Base-by-base conservation (phyloP, 257 asterid genomes). In the Fraxinus quadrangulata region DNA sequence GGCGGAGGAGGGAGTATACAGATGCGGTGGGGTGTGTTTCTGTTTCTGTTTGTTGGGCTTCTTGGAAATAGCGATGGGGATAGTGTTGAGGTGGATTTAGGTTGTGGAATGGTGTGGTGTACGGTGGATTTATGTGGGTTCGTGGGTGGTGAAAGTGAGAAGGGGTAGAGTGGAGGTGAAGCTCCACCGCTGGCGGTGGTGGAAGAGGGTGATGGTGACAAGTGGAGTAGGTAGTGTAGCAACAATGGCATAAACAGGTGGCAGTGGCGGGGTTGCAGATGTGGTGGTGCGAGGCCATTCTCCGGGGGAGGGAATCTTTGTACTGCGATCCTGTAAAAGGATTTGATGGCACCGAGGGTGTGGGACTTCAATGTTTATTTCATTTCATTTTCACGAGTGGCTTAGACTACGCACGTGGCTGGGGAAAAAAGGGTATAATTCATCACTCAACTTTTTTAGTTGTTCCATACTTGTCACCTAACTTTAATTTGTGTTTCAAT, bases 261-360 rank as follows among this genome's bases (percentile, higher is more conserved):
- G 85, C 14, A 75, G 77, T 19, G 54, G 84, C 7, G 72, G 66
- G 75, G 75, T 69, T 87, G 77, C 80, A 77, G 83, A 45, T 82
- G 83, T 82, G 87, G 87, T 76, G 87, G 84, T 82, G 89, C 33
- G 90, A 82, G 34, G 94, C 92, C 96, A 91, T 92, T 77, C 26
- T 80, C 30, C 49, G 12, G 4, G 3, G 45, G 78, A 39, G 10
- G 78, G 87, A 80, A 77, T 71, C 81, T 79, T 71, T 81, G 47
- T 47, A 33, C 16, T 34, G 67, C 16, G 7, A 47, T 45, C 0
- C 33, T 17, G 51, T 12, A 12, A 45, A 45, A 21, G 59, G 72
- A 34, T 69, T 67, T 78, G 81, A 71, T 71, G 73, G 75, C 21
- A 9, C 47, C 47, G 47, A 9, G 14, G 3, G 11, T 40, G 3